Evolutionary conservation across 257 asterid genomes (phyloP).

Genomic region (Nicotiana sylvestris): DNA sequence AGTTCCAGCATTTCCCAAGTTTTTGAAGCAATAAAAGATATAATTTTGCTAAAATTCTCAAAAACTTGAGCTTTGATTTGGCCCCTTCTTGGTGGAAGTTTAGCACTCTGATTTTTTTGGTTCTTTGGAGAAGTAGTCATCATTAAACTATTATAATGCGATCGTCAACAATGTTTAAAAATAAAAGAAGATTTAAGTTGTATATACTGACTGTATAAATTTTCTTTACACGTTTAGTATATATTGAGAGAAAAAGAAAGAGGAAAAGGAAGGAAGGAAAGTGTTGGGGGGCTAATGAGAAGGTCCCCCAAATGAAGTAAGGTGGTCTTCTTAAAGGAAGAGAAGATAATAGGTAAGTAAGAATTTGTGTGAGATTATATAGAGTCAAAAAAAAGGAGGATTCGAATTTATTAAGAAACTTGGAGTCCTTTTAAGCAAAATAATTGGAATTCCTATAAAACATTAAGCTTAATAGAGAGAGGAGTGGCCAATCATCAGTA

Average conservation of each 20-base stretch:
- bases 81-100: conserved; percentile 8
- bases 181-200: neutral
- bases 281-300: neutral
- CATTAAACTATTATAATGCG: neutral
- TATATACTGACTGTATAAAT: neutral
- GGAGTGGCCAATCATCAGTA: neutral
- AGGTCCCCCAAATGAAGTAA: neutral
- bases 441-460: neutral
- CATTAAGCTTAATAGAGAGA: neutral
- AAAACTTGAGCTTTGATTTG: neutral
- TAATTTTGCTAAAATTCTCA: neutral
- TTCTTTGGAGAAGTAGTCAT: neutral
- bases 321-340: neutral
- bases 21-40: neutral
- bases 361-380: neutral
- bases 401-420: neutral
- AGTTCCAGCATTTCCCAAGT: neutral
- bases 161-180: neutral
- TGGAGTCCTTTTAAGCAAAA: neutral
- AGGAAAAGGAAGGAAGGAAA: neutral
- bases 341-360: neutral
- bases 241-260: neutral
- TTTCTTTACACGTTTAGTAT: neutral
- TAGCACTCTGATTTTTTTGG: neutral
- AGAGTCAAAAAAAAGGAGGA: neutral